A percentile compares a stretch with the other conserved stretches of the same genome.
phyloP scores from a whole-genome alignment of 345 rosid species.

The Acer saccharum region DNA sequence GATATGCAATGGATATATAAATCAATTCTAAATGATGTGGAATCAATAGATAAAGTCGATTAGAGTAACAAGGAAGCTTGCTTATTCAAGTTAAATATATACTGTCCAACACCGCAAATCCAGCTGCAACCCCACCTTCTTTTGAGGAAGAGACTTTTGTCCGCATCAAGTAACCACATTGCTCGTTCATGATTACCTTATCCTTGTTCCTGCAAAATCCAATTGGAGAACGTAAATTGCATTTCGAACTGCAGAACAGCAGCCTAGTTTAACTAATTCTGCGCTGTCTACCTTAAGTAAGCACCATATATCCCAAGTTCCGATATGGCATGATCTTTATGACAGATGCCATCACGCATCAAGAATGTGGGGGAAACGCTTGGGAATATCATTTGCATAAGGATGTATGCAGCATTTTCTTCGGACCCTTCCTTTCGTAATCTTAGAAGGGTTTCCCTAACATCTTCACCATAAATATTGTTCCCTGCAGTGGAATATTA shows the following conservation, averaged over 20 bases:
- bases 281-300: slow-evolving; percentile 68
- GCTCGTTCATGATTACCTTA: slow-evolving; percentile 68
- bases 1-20: neutral
- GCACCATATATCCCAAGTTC: slow-evolving; percentile 91
- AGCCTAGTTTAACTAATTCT: neutral
- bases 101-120: slow-evolving; percentile 93
- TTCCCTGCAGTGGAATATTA: slow-evolving; percentile 49
- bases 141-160: slow-evolving; percentile 84
- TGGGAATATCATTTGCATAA: slow-evolving; percentile 98
- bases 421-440: slow-evolving; percentile 63
- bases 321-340: slow-evolving; percentile 70
- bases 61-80: neutral
- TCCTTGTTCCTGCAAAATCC: slow-evolving; percentile 75
- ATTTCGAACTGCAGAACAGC: neutral
- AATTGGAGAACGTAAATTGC: neutral
- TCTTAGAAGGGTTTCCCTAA: slow-evolving; percentile 70
- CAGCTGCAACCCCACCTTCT: slow-evolving; percentile 98
- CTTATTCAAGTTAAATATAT: slow-evolving; percentile 64
- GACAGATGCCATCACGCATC: slow-evolving; percentile 76
- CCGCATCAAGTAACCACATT: slow-evolving; percentile 85
- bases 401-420: slow-evolving; percentile 89
- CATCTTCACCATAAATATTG: slow-evolving; percentile 84
- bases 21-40: neutral
- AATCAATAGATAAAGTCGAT: neutral
- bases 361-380: slow-evolving; percentile 54